Conservation (phyloP, 148 eudicot species). For the Fallopia convolvulus region DNA sequence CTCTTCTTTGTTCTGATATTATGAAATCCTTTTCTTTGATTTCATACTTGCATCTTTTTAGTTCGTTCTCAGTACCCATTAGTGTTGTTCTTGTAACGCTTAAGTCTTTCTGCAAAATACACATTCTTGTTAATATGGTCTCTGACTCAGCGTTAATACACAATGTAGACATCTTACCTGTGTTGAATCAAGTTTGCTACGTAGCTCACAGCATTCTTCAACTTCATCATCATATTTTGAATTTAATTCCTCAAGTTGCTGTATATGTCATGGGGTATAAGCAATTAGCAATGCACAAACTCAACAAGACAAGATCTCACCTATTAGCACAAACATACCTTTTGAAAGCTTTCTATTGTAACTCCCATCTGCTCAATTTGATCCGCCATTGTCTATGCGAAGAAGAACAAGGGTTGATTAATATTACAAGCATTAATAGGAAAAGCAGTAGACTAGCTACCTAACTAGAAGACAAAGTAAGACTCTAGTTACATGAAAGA, state of each 20-base stretch:
- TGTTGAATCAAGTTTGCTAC: slow-evolving; percentile 19
- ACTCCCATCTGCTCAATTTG: slow-evolving; percentile 18
- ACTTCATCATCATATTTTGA: slow-evolving; percentile 11
- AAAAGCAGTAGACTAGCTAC: neutral
- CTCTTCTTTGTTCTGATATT: slow-evolving; percentile 46
- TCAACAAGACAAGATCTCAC: neutral
- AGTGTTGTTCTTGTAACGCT: slow-evolving; percentile 31
- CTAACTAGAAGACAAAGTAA: neutral
- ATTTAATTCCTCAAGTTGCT: slow-evolving; percentile 13
- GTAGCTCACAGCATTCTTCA: slow-evolving; percentile 2
- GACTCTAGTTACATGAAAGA: neutral
- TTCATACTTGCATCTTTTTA: slow-evolving; percentile 35
- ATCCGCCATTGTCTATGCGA: slow-evolving; percentile 23
- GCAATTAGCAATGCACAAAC: neutral
- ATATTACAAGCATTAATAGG: neutral
- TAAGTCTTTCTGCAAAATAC: slow-evolving; percentile 33
- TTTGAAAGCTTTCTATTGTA: slow-evolving; percentile 11
- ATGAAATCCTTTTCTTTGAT: slow-evolving; percentile 43
- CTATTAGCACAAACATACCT: slow-evolving; percentile 3
- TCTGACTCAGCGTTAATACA: neutral
- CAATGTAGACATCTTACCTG: slow-evolving; percentile 24
- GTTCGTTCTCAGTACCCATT: slow-evolving; percentile 35
- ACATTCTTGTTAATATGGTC: neutral
- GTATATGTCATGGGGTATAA: neutral
- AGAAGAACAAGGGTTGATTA: neutral